These are phyloP conservation scores for Thozetella sp. DNA, from an alignment of 495 filamentous ascomycete species.

Conservation along the genomic window DNA sequence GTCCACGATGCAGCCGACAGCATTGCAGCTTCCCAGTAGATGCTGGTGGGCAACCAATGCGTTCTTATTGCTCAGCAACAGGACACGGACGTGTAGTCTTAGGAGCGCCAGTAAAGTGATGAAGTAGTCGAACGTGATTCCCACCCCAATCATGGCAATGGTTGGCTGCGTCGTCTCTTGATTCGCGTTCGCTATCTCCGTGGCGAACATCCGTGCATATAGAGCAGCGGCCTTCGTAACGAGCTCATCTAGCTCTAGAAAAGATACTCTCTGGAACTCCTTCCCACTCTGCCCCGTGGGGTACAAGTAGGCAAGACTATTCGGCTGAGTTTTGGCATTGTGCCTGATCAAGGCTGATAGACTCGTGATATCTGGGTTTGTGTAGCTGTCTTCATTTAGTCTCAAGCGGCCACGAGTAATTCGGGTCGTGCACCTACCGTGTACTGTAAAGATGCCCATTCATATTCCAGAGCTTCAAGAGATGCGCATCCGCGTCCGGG, in stretches of 20 bases:
- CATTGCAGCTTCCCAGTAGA: not conserved
- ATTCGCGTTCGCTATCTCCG: not conserved
- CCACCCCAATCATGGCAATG: not conserved
- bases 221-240: not conserved
- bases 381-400: not conserved
- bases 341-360: not conserved
- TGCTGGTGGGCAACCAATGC: not conserved
- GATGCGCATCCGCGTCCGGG: too few relatives aligned
- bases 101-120: not conserved
- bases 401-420: too few relatives aligned
- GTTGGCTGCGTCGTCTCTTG: not conserved
- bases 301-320: not conserved
- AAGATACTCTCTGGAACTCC: not conserved
- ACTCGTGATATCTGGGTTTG: not conserved
- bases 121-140: not conserved
- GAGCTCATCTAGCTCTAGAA: not conserved
- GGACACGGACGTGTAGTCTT: not conserved
- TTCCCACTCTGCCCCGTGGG: not conserved
- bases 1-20: not conserved
- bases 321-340: not conserved
- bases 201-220: not conserved
- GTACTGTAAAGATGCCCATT: too few relatives aligned
- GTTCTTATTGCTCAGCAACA: not conserved
- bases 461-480: too few relatives aligned
- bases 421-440: too few relatives aligned